Percentiles rank a stretch among this genome's conserved stretches.
These are phyloP conservation scores for Trametes gibbosa DNA, from an alignment of 768 basidiomycete species.

Conservation along the genomic window DNA sequence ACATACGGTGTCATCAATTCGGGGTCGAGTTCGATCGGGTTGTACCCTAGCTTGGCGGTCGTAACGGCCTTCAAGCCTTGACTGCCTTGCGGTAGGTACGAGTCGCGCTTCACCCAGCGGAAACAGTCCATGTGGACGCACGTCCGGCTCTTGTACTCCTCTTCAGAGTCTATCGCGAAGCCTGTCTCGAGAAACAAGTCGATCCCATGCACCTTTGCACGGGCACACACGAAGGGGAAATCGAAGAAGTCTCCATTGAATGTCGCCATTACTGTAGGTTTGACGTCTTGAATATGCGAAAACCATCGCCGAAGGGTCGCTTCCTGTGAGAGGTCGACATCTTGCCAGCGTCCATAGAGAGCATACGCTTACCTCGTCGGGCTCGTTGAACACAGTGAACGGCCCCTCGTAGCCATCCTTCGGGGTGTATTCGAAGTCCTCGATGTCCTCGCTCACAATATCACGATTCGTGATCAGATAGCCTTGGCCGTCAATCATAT, in stretches of 20 bases:
- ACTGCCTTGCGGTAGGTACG: constrained; percentile 96
- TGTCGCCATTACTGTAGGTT: constrained; percentile 95
- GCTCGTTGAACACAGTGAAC: constrained; percentile 92
- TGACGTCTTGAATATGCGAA: constrained; percentile 88
- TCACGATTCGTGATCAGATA: constrained; percentile 97
- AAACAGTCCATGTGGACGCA: constrained; percentile 99
- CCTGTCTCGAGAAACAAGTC: constrained; percentile 97
- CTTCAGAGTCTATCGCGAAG: constrained; percentile 86
- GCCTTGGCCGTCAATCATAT: constrained; percentile 98
- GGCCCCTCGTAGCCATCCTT: constrained; percentile 98
- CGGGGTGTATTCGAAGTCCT: constrained; percentile 98
- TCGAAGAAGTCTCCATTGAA: constrained; percentile 99
- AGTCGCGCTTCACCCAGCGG: constrained; percentile 99
- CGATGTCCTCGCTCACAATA: constrained; percentile 95
- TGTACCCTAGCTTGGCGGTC: constrained; percentile 91
- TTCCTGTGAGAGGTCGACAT: constrained; percentile 43
- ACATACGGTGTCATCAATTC: constrained; percentile 98
- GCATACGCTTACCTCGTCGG: constrained; percentile 66
- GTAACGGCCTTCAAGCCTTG: constrained; percentile 99
- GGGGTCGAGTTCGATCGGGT: constrained; percentile 95
- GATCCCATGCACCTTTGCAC: constrained; percentile 84
- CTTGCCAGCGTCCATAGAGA: not conserved
- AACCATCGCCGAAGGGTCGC: constrained; percentile 86
- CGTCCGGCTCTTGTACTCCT: constrained; percentile 89
- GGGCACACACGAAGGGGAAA: constrained; percentile 92